A percentile compares a stretch with the other conserved stretches of the same genome.
Evolutionary conservation across 257 asterid genomes (phyloP).

Genomic region (Solanum tacnaense): DNA sequence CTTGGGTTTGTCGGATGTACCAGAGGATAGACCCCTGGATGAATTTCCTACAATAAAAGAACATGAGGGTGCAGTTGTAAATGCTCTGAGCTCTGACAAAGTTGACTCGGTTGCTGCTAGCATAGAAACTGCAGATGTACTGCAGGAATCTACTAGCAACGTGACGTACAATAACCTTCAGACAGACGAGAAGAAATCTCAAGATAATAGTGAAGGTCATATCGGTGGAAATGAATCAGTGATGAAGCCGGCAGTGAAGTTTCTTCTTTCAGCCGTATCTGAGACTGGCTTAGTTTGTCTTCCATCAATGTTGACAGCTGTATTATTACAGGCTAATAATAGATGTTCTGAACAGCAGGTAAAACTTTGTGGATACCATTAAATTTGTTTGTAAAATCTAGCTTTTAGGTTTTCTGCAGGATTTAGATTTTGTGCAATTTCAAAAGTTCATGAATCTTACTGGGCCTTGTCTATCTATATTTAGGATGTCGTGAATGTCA

Average conservation of each 20-base stretch:
- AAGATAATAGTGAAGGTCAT: conserved; percentile 23
- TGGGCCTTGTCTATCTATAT: neutral
- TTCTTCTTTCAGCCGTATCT: conserved; percentile 78
- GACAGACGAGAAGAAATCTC: conserved; percentile 25
- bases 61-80: conserved; percentile 4
- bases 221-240: conserved; percentile 24
- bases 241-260: conserved; percentile 51
- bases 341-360: conserved; percentile 93
- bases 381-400: neutral
- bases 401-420: neutral
- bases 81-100: conserved; percentile 21
- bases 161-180: conserved; percentile 30
- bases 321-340: conserved; percentile 86
- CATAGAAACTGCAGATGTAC: conserved; percentile 14
- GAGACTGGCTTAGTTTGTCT: conserved; percentile 98
- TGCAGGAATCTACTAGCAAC: conserved; percentile 19
- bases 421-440: neutral
- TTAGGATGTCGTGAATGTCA: neutral
- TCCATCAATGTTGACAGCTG: conserved; percentile 97
- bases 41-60: conserved; percentile 16
- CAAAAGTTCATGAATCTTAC: neutral
- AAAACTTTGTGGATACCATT: neutral
- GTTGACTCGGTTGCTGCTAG: conserved; percentile 15
- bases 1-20: conserved; percentile 30
- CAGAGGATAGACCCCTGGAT: conserved; percentile 38